Base-by-base conservation (phyloP, 2,329 filamentous ascomycete genomes). In the Neonectria magnoliae region DNA sequence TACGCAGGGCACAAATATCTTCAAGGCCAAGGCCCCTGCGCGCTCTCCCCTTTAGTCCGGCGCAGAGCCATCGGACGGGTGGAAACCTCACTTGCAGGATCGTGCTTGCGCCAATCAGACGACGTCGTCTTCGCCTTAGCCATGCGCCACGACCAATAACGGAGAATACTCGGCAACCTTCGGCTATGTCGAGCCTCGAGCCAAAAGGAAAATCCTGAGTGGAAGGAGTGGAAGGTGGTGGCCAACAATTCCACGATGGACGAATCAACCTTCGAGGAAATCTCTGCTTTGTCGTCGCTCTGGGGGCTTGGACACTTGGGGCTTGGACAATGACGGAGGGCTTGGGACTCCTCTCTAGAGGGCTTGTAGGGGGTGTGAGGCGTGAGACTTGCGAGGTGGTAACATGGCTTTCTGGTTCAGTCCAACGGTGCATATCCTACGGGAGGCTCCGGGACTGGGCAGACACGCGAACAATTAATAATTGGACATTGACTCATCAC, bases 121-220 rank as follows among this genome's bases (percentile, higher is more conserved):
- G 18, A 14, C 55, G 44, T 45, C 9, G 11, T 42, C 22, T 51
- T 42, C 22, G 42, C 56, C 22, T 47, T 33, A 29, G 38, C 41
- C 48, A 42, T 47, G 16, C 18, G 8, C 0, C n/a, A 50, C 41
- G 20, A 14, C 71, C 69, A 73, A 71, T 73, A 13, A 25, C 60
- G 71, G 71, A 64, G 69, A 70, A 67, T 73, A 71, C 44, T 73
- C 71, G 71, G 71, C 61, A 71, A 70, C 47, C 63, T 68, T 73
- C 71, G 71, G 71, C 54, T 71, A 71, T 66, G 60, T 9, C 20
- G 16, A 50, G 36, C 18, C 27, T 4, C 8, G 50, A 58, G 55
- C 44, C 54, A 59, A 68, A 41, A 60, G 52, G 45, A 63, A 55
- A 65, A 64, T 47, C 65, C 67, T 65, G 51, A 44, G 50, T 31